Evolutionary conservation across 495 filamentous ascomycete species (phyloP).

Genomic region (Pyronema omphalodes): DNA sequence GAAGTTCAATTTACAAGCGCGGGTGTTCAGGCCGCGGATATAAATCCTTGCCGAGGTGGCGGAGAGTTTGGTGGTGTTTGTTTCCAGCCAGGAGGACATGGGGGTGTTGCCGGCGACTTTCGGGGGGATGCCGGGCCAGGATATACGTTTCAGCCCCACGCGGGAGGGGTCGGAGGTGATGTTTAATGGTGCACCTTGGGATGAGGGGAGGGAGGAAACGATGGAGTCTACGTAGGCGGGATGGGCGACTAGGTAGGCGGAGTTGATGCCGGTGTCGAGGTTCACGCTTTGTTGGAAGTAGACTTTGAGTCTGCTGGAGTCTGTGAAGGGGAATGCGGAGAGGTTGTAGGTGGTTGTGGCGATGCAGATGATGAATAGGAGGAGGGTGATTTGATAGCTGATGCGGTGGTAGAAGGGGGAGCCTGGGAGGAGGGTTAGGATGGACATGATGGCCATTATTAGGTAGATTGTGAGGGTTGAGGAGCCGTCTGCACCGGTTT

Average conservation of each 20-base stretch:
- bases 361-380: conserved; percentile 53
- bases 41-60: conserved; percentile 33
- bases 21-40: conserved; percentile 45
- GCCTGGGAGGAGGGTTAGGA: conserved; percentile 58
- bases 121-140: conserved; percentile 50
- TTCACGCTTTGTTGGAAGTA: conserved; percentile 73
- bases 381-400: conserved; percentile 60
- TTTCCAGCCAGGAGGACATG: conserved; percentile 30
- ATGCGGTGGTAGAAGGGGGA: conserved; percentile 75
- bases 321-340: conserved; percentile 71
- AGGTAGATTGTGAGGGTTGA: conserved; percentile 48
- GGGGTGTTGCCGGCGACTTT: conserved; percentile 31
- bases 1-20: conserved; percentile 51
- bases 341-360: conserved; percentile 78
- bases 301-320: conserved; percentile 57
- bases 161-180: conserved; percentile 30
- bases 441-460: conserved; percentile 42
- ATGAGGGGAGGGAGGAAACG: conserved; percentile 49
- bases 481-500: conserved; percentile 67
- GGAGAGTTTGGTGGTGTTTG: conserved; percentile 26
- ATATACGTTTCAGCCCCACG: conserved; percentile 41
- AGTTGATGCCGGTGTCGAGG: conserved; percentile 43
- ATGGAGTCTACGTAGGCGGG: conserved; percentile 49
- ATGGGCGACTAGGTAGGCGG: conserved; percentile 52
- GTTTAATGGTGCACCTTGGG: conserved; percentile 38